Conservation (phyloP, 352 stramenopile species). For the Aphanomyces invadans region DNA sequence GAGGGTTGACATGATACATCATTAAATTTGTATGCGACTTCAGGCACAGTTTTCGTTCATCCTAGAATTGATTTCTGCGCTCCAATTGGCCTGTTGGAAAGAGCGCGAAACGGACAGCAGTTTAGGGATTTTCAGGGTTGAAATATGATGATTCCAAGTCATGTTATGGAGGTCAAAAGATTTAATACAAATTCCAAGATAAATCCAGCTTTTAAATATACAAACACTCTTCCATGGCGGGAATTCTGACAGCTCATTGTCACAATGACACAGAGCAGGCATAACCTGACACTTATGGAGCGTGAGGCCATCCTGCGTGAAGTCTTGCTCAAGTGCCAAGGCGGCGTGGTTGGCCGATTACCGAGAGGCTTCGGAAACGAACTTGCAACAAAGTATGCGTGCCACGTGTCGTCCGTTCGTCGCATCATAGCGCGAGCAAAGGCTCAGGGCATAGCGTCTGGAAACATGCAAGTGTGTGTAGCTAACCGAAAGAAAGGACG, state of each 20-base stretch:
- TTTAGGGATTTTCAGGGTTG: neutral
- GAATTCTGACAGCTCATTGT: neutral
- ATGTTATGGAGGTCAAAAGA: neutral
- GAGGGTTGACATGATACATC: no score
- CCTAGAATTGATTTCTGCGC: neutral
- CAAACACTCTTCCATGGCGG: neutral
- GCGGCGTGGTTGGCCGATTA: neutral
- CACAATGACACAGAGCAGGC: neutral
- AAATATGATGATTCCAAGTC: neutral
- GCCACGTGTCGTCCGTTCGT: neutral
- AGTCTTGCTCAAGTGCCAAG: neutral
- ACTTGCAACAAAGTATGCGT: neutral
- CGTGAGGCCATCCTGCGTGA: slow-evolving; percentile 1
- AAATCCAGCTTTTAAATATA: neutral
- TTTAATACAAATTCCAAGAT: slow-evolving; percentile 6
- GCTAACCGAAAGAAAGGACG: neutral
- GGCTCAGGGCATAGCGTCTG: neutral
- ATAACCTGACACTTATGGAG: neutral
- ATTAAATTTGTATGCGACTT: neutral
- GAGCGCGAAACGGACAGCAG: neutral
- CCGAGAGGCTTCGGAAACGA: neutral
- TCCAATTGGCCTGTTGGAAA: neutral
- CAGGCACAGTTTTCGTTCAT: neutral
- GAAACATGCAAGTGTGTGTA: neutral
- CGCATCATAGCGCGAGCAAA: neutral